Conservation (phyloP, 345 rosid species). For the Passiflora organensis region DNA sequence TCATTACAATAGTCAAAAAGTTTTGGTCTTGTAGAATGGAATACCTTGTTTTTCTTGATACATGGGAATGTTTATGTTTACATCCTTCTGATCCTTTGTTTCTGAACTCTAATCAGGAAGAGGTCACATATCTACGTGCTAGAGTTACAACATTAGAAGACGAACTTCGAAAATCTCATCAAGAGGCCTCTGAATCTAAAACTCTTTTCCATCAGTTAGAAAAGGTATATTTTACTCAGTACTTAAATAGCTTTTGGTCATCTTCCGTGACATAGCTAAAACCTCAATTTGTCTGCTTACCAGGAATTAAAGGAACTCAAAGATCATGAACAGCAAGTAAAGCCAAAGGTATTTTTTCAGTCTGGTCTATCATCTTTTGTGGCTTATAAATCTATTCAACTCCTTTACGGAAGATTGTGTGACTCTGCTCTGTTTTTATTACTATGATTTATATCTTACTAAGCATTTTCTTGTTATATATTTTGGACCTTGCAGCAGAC, state of each 20-base stretch:
- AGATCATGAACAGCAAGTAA: slow-evolving; percentile 76
- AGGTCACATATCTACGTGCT: slow-evolving; percentile 51
- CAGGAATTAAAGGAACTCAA: slow-evolving; percentile 90
- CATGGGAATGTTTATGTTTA: too few relatives aligned
- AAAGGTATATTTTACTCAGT: slow-evolving; percentile 66
- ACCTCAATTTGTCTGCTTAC: slow-evolving; percentile 15
- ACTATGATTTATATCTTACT: too few relatives aligned
- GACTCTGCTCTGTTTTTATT: too few relatives aligned
- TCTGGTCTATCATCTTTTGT: background rate
- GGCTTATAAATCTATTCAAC: too few relatives aligned
- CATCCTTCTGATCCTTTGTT: slow-evolving; percentile 1
- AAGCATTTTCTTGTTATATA: too few relatives aligned
- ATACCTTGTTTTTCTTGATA: background rate
- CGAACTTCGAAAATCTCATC: slow-evolving; percentile 67
- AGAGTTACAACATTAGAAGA: slow-evolving; percentile 73
- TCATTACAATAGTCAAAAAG: background rate
- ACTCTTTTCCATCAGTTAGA: slow-evolving; percentile 55
- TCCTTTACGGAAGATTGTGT: too few relatives aligned
- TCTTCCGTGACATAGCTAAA: background rate
- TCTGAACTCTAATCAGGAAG: slow-evolving; percentile 54
- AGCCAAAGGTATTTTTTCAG: slow-evolving; percentile 67
- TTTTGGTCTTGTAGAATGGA: too few relatives aligned
- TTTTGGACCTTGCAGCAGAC: too few relatives aligned
- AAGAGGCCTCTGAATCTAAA: slow-evolving; percentile 56
- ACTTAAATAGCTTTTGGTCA: slow-evolving; percentile 5